A percentile compares a stretch with the other conserved stretches of the same genome.
These are phyloP conservation scores for Debaryomyces psychrophilus DNA, from an alignment of 1,139 yeast species.

Conservation along the genomic window DNA sequence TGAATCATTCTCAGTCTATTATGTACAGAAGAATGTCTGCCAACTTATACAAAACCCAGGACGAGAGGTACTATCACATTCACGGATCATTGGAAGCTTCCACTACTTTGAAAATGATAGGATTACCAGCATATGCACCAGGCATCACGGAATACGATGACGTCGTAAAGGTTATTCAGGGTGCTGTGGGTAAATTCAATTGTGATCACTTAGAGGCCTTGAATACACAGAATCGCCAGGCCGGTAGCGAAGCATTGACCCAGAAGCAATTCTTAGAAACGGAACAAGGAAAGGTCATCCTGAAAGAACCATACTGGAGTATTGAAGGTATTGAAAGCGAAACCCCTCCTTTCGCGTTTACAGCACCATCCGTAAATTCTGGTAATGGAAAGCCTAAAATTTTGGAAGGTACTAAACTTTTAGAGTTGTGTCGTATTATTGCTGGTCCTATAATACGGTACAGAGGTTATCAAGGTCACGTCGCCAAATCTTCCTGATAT, in stretches of 20 bases:
- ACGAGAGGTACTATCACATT: slow-evolving; percentile 31
- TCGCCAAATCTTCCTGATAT: slow-evolving; percentile 31
- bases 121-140: slow-evolving; percentile 28
- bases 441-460: slow-evolving; percentile 39
- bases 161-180: slow-evolving; percentile 27
- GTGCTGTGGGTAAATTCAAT: slow-evolving; percentile 18
- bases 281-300: slow-evolving; percentile 29
- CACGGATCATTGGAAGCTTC: slow-evolving; percentile 38
- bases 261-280: slow-evolving; percentile 29
- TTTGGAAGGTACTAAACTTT: slow-evolving; percentile 32
- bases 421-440: slow-evolving; percentile 35
- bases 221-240: slow-evolving; percentile 25
- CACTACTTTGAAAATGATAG: slow-evolving; percentile 35
- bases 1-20: slow-evolving; percentile 30
- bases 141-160: slow-evolving; percentile 27
- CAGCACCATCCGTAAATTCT: neutral
- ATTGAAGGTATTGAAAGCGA: slow-evolving; percentile 23
- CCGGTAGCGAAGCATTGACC: slow-evolving; percentile 33
- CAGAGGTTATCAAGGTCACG: slow-evolving; percentile 33
- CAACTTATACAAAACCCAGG: slow-evolving; percentile 35
- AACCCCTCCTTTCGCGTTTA: neutral
- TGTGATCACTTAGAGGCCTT: slow-evolving; percentile 26
- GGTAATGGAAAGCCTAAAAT: slow-evolving; percentile 21
- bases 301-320: slow-evolving; percentile 25
- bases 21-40: slow-evolving; percentile 35